Evolutionary conservation across 2,329 filamentous ascomycete species (phyloP), one percentile per base, ranked within the genome.

Genomic region (Colletotrichum incanum): DNA sequence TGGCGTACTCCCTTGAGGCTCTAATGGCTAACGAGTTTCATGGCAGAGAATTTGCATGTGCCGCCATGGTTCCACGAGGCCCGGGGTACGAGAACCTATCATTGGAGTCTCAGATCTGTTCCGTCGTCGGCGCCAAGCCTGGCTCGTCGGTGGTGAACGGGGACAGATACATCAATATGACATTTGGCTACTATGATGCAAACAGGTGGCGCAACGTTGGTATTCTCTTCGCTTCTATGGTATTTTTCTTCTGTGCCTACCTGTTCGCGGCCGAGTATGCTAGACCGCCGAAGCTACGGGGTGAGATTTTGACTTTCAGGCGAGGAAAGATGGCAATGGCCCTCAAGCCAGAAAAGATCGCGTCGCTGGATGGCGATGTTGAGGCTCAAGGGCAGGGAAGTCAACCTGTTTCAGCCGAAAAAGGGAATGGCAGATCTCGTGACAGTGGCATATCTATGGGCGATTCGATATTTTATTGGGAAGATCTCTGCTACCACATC

Each of bases 401-500:
- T 82, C 65, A 79, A 23, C 61, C 0, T 61, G 72, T 3, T 37
- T 63, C 0, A 60, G 77, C 45, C 6, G 26, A 16, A 43, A 45
- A 20, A 60, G 47, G 86, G 12, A 6, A 12, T 49, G 26, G 9
- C 37, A 28, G 2, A 6, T 14, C 6, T 9, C 26, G 26, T 14
- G 39, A 9, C 31, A 16, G n/a, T 34, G n/a, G 16, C 26, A 45
- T 74, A 16, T 16, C 20, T 34, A 26, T 11, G 26, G 89, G 92
- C 76, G 91, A 88, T 12, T 88, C 90, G 18, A 89, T 93, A 49
- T 93, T 93, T 80, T 90, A 92, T 73, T 94, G 92, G 92, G 85
- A 89, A 67, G 86, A 92, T 74, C 87, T 94, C 1, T 92, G 90
- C 79, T 94, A 81, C 41, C 78, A 84, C 45, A 83, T 85, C 75